Percentiles rank a stretch among this genome's conserved stretches.
Conservation (phyloP, 805 yeast species). For the Wickerhamiella shivajii region DNA sequence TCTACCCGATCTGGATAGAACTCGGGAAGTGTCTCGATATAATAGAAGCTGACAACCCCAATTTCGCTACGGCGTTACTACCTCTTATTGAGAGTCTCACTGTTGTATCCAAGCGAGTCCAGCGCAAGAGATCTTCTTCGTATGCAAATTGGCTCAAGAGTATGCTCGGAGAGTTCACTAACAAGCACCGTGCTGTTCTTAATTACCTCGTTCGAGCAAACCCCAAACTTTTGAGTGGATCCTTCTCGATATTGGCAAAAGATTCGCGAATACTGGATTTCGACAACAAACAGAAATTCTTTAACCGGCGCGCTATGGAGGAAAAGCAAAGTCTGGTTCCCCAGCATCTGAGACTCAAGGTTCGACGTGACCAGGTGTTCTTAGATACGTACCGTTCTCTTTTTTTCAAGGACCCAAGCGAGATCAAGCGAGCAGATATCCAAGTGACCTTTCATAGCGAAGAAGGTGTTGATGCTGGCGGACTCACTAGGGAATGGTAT, state of each 20-base stretch:
- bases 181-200: slow-evolving; percentile 70
- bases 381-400: slow-evolving; percentile 76
- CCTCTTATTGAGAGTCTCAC: slow-evolving; percentile 84
- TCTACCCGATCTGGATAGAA: slow-evolving; percentile 67
- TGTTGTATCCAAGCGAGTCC: slow-evolving; percentile 85
- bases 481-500: slow-evolving; percentile 94
- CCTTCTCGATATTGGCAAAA: slow-evolving; percentile 75
- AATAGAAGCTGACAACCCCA: slow-evolving; percentile 38
- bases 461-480: slow-evolving; percentile 97
- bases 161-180: slow-evolving; percentile 73
- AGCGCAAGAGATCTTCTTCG: slow-evolving; percentile 36
- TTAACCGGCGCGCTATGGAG: slow-evolving; percentile 44
- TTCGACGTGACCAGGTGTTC: slow-evolving; percentile 82
- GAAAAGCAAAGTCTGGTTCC: slow-evolving; percentile 11
- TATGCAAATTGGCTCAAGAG: slow-evolving; percentile 63
- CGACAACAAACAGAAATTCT: slow-evolving; percentile 81
- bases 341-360: slow-evolving; percentile 44
- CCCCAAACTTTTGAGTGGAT: slow-evolving; percentile 91
- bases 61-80: slow-evolving; percentile 63
- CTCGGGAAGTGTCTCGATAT: slow-evolving; percentile 58
- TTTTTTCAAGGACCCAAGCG: slow-evolving; percentile 63
- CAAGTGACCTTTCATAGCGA: slow-evolving; percentile 84
- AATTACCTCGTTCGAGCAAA: slow-evolving; percentile 85
- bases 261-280: slow-evolving; percentile 85
- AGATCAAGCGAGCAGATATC: slow-evolving; percentile 33